Evolutionary conservation across 163 green algal genomes (phyloP), one percentile per base, ranked within the genome.

Genomic region (Prototheca wickerhamii): DNA sequence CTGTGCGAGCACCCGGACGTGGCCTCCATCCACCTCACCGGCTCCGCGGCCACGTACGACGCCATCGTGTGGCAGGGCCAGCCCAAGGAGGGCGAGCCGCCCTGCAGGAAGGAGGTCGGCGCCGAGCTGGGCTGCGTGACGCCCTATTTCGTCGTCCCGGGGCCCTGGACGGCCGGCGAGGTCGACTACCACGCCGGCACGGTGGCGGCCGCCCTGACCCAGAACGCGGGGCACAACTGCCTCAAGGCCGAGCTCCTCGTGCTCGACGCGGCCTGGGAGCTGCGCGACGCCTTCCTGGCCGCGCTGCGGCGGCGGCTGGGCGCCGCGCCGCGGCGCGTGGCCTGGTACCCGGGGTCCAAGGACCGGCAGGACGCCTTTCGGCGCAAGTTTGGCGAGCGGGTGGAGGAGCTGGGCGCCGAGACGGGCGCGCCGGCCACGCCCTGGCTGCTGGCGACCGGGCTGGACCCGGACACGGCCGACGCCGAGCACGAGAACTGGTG

Each of bases 51-150:
- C 4, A 95, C 89, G 2, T 92, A 84, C 68, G 85, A 96, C 59
- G 76, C 75, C 46, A 91, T 96, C 34, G 73, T 86, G n/a, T 86
- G 78, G 76, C 60, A 69, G 51, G 73, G 68, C 50, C 67, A 68
- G 12, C 52, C 65, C 30, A 81, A 74, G 66, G 42, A 44, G 44
- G 60, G 60, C 17, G 60, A 59, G 12, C 53, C 60, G 26, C 60
- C 66, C 15, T 61, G 43, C 42, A 52, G n/a, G 25, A 72, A 72
- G 66, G 66, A 52, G 40, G 76, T 95, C 3, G 80, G 70, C 2
- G 88, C 81, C 37, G 89, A 96, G 81, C 81, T 96, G 37, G 86
- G 88, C 31, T 91, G 89, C 59, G 76, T 95, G 2, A 96, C 88
- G 0, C 89, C 89, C 4, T 92, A 86, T 74, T 85, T 96, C 61